Conservation (phyloP, 805 yeast species). For the Candida arabinofermentans region DNA sequence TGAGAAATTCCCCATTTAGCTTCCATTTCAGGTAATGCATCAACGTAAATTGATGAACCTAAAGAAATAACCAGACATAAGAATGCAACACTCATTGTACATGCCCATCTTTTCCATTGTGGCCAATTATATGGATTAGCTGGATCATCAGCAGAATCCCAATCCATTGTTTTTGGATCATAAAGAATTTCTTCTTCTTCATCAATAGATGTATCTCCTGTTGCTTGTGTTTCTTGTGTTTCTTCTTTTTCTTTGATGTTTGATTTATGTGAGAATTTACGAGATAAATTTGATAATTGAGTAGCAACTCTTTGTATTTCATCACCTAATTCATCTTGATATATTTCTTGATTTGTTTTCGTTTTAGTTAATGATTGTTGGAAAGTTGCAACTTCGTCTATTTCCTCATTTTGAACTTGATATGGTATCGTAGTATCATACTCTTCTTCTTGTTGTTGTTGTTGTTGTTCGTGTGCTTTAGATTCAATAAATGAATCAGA, state of each 20-base stretch:
- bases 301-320: constrained; percentile 22
- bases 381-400: constrained; percentile 7
- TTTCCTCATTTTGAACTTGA: neutral
- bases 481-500: neutral
- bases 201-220: constrained; percentile 7
- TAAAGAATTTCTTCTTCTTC: constrained; percentile 25
- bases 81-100: constrained; percentile 61
- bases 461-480: neutral
- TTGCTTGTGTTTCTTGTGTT: neutral
- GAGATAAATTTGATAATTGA: constrained; percentile 16
- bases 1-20: constrained; percentile 48
- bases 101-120: constrained; percentile 54
- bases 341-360: constrained; percentile 13
- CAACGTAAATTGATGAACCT: constrained; percentile 70
- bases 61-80: constrained; percentile 67
- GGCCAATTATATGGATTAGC: constrained; percentile 73
- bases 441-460: neutral
- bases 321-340: constrained; percentile 19
- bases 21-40: constrained; percentile 56
- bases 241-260: constrained; percentile 6
- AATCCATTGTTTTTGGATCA: constrained; percentile 41
- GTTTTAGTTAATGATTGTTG: constrained; percentile 9
- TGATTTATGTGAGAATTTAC: constrained; percentile 9
- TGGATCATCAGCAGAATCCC: constrained; percentile 62
- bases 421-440: neutral